A percentile compares a stretch with the other conserved stretches of the same genome.
These are phyloP conservation scores for Myxozyma neglecta DNA, from an alignment of 805 yeast species.

Conservation along the genomic window DNA sequence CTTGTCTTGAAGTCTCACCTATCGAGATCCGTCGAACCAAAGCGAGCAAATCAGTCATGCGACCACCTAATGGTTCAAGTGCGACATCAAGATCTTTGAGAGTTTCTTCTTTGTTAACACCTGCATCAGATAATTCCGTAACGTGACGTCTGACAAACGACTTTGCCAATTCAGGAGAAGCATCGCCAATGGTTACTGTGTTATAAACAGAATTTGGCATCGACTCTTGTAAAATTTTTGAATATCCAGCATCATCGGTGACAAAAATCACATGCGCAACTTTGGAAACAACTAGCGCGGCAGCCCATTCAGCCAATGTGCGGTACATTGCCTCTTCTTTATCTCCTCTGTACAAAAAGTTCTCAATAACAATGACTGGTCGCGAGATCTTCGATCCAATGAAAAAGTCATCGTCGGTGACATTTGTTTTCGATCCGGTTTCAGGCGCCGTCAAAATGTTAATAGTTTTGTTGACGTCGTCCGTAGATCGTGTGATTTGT, in stretches of 20 bases:
- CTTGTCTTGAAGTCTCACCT: constrained; percentile 80
- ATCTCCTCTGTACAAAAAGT: constrained; percentile 62
- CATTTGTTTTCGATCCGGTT: constrained; percentile 20
- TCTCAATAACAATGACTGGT: constrained; percentile 81
- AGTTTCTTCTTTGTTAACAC: constrained; percentile 35
- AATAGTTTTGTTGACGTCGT: background rate
- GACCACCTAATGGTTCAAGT: constrained; percentile 83
- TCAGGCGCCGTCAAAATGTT: constrained; percentile 25
- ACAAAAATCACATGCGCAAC: constrained; percentile 86
- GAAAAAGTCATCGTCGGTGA: constrained; percentile 65
- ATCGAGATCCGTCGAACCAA: constrained; percentile 82
- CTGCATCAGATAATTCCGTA: constrained; percentile 32
- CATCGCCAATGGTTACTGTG: constrained; percentile 73
- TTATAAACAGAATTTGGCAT: constrained; percentile 88
- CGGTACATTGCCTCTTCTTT: constrained; percentile 65
- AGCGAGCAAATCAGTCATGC: constrained; percentile 90
- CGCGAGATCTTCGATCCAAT: constrained; percentile 82
- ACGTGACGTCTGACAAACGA: constrained; percentile 58
- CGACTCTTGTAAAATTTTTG: constrained; percentile 64
- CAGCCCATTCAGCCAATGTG: constrained; percentile 86
- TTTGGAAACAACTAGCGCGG: constrained; percentile 69
- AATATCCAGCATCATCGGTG: constrained; percentile 80
- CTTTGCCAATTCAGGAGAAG: constrained; percentile 66
- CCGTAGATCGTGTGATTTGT: background rate
- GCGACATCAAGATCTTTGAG: constrained; percentile 51